Conservation (phyloP, 495 filamentous ascomycete genomes). For the Talaromyces wortmannii region DNA sequence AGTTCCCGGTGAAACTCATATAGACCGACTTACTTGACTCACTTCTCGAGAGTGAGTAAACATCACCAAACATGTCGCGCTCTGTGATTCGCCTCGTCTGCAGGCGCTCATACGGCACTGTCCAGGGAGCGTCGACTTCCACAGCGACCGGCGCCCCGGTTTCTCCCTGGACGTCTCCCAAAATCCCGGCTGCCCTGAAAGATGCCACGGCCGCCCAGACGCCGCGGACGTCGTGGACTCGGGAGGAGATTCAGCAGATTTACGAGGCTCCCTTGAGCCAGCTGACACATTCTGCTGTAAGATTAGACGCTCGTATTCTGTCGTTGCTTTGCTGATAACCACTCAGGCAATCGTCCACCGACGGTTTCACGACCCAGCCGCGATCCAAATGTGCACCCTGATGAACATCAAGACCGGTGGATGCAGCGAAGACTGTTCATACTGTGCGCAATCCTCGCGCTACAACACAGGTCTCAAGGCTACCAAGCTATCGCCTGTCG, state of each 20-base stretch:
- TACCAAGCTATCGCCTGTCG: conserved; percentile 67
- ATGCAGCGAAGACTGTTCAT: conserved; percentile 81
- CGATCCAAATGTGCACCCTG: conserved; percentile 82
- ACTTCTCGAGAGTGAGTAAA: too few species aligned
- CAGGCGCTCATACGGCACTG: conserved; percentile 35
- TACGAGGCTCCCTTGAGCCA: conserved; percentile 75
- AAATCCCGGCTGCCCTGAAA: conserved; percentile 32
- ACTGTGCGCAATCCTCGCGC: conserved; percentile 80
- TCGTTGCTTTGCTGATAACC: neutral
- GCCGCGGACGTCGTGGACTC: conserved; percentile 68
- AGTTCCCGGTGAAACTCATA: too few species aligned
- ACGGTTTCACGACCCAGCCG: conserved; percentile 69
- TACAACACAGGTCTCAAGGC: conserved; percentile 73
- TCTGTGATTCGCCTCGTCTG: conserved; percentile 6
- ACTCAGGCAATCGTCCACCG: conserved; percentile 64
- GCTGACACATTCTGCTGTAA: conserved; percentile 65
- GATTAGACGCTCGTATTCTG: conserved; percentile 11
- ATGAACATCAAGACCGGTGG: conserved; percentile 96
- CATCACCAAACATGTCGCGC: neutral
- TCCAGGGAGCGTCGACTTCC: conserved; percentile 26
- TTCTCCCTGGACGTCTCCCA: conserved; percentile 6
- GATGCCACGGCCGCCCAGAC: conserved; percentile 49
- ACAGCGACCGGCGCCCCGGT: conserved; percentile 17
- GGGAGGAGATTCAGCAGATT: conserved; percentile 66
- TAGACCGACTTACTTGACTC: too few species aligned